These are phyloP conservation scores for Dissophora ornata DNA, from an alignment of 192 early-diverging fungal genomes.

Conservation along the genomic window DNA sequence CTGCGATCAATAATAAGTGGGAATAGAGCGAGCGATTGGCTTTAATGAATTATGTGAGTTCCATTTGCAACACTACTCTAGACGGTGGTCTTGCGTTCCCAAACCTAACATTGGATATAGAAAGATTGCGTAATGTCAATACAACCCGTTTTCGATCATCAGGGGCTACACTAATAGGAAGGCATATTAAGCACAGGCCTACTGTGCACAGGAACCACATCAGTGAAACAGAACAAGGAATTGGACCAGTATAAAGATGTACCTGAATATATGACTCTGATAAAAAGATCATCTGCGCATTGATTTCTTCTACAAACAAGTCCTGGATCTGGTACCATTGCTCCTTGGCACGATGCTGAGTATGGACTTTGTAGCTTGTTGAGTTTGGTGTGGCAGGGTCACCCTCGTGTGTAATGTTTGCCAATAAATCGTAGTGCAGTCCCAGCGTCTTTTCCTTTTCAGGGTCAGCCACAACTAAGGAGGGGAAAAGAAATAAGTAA, in stretches of 20 bases:
- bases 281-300: slow-evolving; percentile 94
- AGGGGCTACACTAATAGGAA: too few species aligned
- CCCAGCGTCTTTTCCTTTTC: slow-evolving; percentile 53
- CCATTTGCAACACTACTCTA: slow-evolving; percentile 2
- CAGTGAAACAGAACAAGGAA: not conserved
- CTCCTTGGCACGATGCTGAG: slow-evolving; percentile 79
- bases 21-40: not conserved
- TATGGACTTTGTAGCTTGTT: slow-evolving; percentile 82
- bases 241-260: not conserved
- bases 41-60: not conserved
- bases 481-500: not conserved
- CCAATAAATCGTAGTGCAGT: slow-evolving; percentile 86
- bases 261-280: slow-evolving; percentile 95
- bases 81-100: slow-evolving; percentile 32
- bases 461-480: slow-evolving; percentile 56
- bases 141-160: not conserved
- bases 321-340: slow-evolving; percentile 98
- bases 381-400: slow-evolving; percentile 72
- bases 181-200: too few species aligned
- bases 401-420: slow-evolving; percentile 93
- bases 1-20: too few species aligned
- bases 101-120: slow-evolving; percentile 21
- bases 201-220: not conserved
- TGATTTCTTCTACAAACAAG: slow-evolving; percentile 89
- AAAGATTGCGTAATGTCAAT: not conserved